A percentile compares a stretch with the other conserved stretches of the same genome.
phyloP scores from a whole-genome alignment of 129 eudicot genomes.

The Helianthus annuus region HanXRQr2.0-SUNRISE NC_035435.2:151718836-151719335 shows the following conservation, averaged over 20 bases:
- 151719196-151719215: background rate
- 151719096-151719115: conserved; percentile 99
- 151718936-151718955: background rate
- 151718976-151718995: background rate
- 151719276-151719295: no score
- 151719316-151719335: no score
- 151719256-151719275: no score
- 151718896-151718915: conserved; percentile 40
- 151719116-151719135: conserved; percentile 91
- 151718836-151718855: conserved; percentile 53
- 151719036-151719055: conserved; percentile 94
- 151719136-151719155: conserved; percentile 69
- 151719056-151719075: conserved; percentile 90
- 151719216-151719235: no score
- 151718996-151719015: conserved; percentile 49
- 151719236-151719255: no score
- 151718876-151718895: conserved; percentile 48
- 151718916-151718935: conserved; percentile 1
- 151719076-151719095: conserved; percentile 97
- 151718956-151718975: no score
- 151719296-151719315: no score
- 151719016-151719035: conserved; percentile 70
- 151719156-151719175: conserved; percentile 91
- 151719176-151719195: conserved; percentile 15
- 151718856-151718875: conserved; percentile 66